Conservation (phyloP, 768 basidiomycete genomes). For the Phanerodontia chrysosporium region DNA sequence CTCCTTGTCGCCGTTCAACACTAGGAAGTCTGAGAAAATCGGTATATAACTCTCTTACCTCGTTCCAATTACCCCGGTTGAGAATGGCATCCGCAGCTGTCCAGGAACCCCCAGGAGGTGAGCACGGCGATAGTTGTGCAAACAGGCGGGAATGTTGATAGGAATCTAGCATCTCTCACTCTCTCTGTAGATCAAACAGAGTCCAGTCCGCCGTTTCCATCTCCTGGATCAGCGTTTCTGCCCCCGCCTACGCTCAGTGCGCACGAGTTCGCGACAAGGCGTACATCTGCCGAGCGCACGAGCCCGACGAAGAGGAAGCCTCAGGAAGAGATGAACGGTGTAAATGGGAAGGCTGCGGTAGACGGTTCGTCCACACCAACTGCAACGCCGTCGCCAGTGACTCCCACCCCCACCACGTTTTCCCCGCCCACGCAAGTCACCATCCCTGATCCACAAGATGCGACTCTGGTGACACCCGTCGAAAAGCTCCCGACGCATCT, state of each 20-base stretch:
- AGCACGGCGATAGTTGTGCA: neutral
- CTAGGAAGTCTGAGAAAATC: neutral
- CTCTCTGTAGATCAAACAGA: slow-evolving; percentile 37
- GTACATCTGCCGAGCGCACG: slow-evolving; percentile 24
- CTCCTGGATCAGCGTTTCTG: slow-evolving; percentile 62
- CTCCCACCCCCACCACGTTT: slow-evolving; percentile 12
- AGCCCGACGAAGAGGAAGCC: slow-evolving; percentile 9
- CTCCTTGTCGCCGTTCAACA: slow-evolving; percentile 4
- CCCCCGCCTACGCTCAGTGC: slow-evolving; percentile 63
- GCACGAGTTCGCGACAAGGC: slow-evolving; percentile 63
- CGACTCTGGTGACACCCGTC: slow-evolving; percentile 27
- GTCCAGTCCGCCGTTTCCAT: slow-evolving; percentile 48
- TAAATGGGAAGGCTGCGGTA: neutral
- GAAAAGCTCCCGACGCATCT: slow-evolving; percentile 24
- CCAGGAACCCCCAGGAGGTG: slow-evolving; percentile 20
- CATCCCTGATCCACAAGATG: slow-evolving; percentile 19
- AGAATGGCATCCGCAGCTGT: slow-evolving; percentile 22
- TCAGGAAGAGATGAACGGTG: slow-evolving; percentile 5
- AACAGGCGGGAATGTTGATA: neutral
- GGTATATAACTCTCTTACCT: slow-evolving; percentile 7
- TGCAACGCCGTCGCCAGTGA: slow-evolving; percentile 17
- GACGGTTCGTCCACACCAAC: slow-evolving; percentile 20
- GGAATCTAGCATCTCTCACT: slow-evolving; percentile 25
- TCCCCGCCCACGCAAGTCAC: slow-evolving; percentile 15
- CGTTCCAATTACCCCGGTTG: neutral